phyloP scores from a whole-genome alignment of 2,329 filamentous ascomycete species.

The Helminthosporium solani region DNA sequence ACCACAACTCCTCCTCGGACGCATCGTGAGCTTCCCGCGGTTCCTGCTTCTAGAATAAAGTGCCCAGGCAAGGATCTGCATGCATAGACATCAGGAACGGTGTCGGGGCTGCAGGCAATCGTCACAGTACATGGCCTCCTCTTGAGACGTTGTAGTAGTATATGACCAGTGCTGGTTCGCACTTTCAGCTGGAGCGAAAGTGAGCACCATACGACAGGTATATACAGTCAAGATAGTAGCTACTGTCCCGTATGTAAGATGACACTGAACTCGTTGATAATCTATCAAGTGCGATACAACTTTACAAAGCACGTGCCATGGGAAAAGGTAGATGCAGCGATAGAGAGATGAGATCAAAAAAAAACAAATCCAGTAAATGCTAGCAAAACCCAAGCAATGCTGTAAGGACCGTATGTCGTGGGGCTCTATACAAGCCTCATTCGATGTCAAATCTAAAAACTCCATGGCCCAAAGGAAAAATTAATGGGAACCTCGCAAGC shows the following conservation, averaged over 20 bases:
- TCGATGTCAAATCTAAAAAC: constrained; percentile 27
- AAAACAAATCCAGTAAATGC: constrained; percentile 21
- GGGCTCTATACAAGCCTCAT: constrained; percentile 25
- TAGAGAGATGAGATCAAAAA: constrained; percentile 15
- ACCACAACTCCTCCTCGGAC: constrained; percentile 11
- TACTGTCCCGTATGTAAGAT: no score
- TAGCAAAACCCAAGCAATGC: constrained; percentile 18
- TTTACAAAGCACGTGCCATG: no score
- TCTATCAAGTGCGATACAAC: no score
- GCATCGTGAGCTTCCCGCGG: constrained; percentile 18
- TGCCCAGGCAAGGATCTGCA: constrained; percentile 20
- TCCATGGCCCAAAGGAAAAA: constrained; percentile 11
- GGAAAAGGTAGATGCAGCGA: no score
- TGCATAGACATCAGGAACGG: constrained; percentile 15
- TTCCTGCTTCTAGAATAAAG: constrained; percentile 31
- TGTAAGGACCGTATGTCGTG: constrained; percentile 36
- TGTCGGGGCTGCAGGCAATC: constrained; percentile 21
- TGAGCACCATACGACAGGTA: no score
- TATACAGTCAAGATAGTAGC: no score
- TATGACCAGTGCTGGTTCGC: background rate
- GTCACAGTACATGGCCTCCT: constrained; percentile 11
- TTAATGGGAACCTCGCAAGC: constrained; percentile 8
- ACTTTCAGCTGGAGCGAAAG: no score
- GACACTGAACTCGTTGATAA: no score
- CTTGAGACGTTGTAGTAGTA: background rate